Conservation (phyloP, 164 flowering plant species). For the Sedum album region DNA sequence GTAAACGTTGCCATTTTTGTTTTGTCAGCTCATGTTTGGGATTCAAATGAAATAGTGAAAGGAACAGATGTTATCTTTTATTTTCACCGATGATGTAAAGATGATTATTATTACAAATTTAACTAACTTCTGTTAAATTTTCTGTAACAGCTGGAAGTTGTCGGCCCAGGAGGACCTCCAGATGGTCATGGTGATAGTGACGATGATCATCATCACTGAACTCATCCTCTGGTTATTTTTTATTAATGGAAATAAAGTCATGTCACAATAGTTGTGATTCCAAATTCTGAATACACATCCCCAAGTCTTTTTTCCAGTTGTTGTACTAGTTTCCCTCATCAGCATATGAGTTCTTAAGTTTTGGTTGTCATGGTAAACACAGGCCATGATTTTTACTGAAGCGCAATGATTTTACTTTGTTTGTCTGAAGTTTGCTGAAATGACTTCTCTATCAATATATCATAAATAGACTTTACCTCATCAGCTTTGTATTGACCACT, state of each 20-base stretch:
- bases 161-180: conserved; percentile 74
- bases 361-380: not conserved
- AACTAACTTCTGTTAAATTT: not conserved
- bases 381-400: not conserved
- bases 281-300: not conserved
- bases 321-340: not conserved
- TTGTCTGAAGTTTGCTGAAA: not conserved
- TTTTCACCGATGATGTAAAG: not conserved
- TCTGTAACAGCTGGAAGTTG: conserved; percentile 55
- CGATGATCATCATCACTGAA: conserved; percentile 35
- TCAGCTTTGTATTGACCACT: no score
- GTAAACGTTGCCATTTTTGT: not conserved
- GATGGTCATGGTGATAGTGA: conserved; percentile 43
- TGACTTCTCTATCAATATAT: not conserved
- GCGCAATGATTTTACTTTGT: not conserved
- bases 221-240: not conserved
- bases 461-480: no score
- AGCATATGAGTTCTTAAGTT: not conserved
- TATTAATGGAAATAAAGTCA: not conserved
- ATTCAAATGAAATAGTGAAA: no score
- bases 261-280: not conserved
- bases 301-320: not conserved
- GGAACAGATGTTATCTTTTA: not conserved
- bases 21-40: not conserved
- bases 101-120: not conserved